A percentile compares a stretch with the other conserved stretches of the same genome.
Conservation (phyloP, 768 basidiomycete species). For the Lentinula aciculospora region DNA sequence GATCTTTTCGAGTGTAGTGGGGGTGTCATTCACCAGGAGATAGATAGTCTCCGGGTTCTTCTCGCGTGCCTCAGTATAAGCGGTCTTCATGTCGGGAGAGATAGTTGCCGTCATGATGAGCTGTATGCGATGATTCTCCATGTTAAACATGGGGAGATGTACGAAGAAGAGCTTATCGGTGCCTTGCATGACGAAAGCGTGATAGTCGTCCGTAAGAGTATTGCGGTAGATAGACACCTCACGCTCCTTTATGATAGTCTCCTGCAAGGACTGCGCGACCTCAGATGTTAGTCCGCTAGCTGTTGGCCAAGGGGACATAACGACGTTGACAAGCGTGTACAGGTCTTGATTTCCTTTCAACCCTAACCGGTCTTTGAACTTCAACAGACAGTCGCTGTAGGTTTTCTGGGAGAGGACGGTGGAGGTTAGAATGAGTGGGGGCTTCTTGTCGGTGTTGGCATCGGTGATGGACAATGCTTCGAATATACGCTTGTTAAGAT, state of each 20-base stretch:
- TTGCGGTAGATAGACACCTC: conserved; percentile 28
- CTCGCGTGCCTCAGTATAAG: conserved; percentile 13
- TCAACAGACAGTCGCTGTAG: conserved; percentile 19
- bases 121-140: conserved; percentile 29
- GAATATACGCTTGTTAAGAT: conserved; percentile 24
- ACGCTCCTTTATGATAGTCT: conserved; percentile 26
- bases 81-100: conserved; percentile 7
- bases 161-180: conserved; percentile 25
- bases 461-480: conserved; percentile 21
- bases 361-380: conserved; percentile 25
- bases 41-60: conserved; percentile 16
- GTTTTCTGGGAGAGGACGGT: conserved; percentile 17
- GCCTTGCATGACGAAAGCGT: conserved; percentile 33
- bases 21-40: conserved; percentile 4
- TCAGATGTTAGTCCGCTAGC: conserved; percentile 20
- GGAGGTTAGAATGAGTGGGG: conserved; percentile 11
- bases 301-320: conserved; percentile 36
- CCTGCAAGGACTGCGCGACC: conserved; percentile 26
- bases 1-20: background rate
- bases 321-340: conserved; percentile 28
- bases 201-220: conserved; percentile 21
- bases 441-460: background rate
- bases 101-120: conserved; percentile 28
- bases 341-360: conserved; percentile 24
- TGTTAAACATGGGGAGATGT: conserved; percentile 29